phyloP scores from a whole-genome alignment of 805 yeast genomes.

The Hanseniaspora meyeri region DNA sequence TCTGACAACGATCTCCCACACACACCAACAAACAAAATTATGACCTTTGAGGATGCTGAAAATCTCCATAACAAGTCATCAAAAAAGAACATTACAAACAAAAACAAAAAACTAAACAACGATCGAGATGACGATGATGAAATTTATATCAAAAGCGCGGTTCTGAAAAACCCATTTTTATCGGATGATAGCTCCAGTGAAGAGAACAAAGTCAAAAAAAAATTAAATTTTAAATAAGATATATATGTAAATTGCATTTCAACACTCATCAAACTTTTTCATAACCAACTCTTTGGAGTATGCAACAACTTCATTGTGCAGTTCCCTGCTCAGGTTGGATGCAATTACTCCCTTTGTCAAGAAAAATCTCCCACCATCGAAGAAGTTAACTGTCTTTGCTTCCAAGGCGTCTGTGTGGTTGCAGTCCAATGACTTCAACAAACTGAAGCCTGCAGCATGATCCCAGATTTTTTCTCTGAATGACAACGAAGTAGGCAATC shows the following conservation, averaged over 20 bases:
- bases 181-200: conserved; percentile 14
- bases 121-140: conserved; percentile 18
- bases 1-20: conserved; percentile 20
- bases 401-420: conserved; percentile 64
- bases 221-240: neutral
- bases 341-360: conserved; percentile 88
- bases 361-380: conserved; percentile 74
- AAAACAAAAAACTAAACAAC: neutral
- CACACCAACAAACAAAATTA: conserved; percentile 30
- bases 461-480: conserved; percentile 97
- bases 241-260: neutral
- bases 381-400: conserved; percentile 40
- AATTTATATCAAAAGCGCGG: conserved; percentile 14
- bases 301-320: conserved; percentile 22
- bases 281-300: conserved; percentile 2
- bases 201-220: conserved; percentile 7
- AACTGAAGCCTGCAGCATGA: conserved; percentile 89
- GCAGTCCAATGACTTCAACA: conserved; percentile 87
- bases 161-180: conserved; percentile 20
- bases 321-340: conserved; percentile 31
- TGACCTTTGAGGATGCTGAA: conserved; percentile 25
- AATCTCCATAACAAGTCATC: conserved; percentile 27
- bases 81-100: conserved; percentile 9
- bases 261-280: neutral
- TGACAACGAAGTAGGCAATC: conserved; percentile 64